Conservation (phyloP, 495 filamentous ascomycete genomes). For the Penicillium cataractarum region DNA sequence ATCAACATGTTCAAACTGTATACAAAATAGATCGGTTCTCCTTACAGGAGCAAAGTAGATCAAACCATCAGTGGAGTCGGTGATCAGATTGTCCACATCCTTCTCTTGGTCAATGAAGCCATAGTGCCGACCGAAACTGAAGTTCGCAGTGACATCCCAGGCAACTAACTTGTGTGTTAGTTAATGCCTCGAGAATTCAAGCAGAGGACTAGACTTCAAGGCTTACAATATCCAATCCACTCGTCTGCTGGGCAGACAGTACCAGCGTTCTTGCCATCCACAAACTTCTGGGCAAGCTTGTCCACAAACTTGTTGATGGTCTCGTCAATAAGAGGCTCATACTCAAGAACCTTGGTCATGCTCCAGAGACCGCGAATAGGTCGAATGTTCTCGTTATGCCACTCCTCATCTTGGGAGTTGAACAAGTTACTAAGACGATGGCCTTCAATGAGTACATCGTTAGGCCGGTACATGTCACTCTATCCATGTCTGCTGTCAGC, state of each 20-base stretch:
- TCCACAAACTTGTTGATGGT: slow-evolving; percentile 27
- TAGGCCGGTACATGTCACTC: slow-evolving; percentile 35
- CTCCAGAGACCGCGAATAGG: slow-evolving; percentile 44
- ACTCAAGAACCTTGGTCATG: slow-evolving; percentile 38
- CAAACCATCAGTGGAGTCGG: slow-evolving; percentile 23
- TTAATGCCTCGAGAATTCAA: not conserved
- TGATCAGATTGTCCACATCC: slow-evolving; percentile 40
- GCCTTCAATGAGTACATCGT: slow-evolving; percentile 27
- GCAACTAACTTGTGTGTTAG: slow-evolving; percentile 31
- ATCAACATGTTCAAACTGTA: not conserved
- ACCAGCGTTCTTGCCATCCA: slow-evolving; percentile 19
- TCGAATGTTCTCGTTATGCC: slow-evolving; percentile 36
- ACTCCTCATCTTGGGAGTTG: slow-evolving; percentile 46
- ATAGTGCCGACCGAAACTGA: slow-evolving; percentile 43
- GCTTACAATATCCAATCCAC: slow-evolving; percentile 49
- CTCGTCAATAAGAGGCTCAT: slow-evolving; percentile 38
- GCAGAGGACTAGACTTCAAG: not conserved
- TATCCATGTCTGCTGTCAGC: slow-evolving; percentile 6
- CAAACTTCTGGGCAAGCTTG: slow-evolving; percentile 27
- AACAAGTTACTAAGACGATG: slow-evolving; percentile 39
- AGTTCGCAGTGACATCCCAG: slow-evolving; percentile 47
- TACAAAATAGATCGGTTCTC: not conserved
- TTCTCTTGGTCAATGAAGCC: slow-evolving; percentile 46
- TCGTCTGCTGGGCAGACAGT: slow-evolving; percentile 37
- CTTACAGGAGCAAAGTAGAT: slow-evolving; percentile 29